phyloP scores from a whole-genome alignment of 192 early-diverging fungal species.

The Podila clonocystis region DNA sequence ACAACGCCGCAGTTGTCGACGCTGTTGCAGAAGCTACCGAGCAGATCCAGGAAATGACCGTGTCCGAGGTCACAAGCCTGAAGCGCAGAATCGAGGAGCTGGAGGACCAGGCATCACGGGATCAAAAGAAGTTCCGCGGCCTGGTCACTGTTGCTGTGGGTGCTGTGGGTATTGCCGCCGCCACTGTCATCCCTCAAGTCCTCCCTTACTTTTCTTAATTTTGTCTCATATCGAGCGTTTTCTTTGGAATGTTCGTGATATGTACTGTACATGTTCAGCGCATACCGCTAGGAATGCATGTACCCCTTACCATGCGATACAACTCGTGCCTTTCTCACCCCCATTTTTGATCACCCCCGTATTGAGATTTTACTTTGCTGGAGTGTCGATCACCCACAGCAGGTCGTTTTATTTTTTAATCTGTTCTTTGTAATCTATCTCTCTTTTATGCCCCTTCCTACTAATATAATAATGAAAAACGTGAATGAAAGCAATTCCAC shows the following conservation, averaged over 20 bases:
- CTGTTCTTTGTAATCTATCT: too few relatives aligned
- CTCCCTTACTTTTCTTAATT: slow-evolving; percentile 43
- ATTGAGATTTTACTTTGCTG: too few relatives aligned
- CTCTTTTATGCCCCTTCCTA: too few relatives aligned
- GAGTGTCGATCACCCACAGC: too few relatives aligned
- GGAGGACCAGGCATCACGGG: slow-evolving; percentile 37
- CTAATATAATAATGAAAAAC: too few relatives aligned
- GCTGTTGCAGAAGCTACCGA: slow-evolving; percentile 15
- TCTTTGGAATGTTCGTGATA: slow-evolving; percentile 1
- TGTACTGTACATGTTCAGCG: slow-evolving; percentile 1
- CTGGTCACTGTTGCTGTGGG: slow-evolving; percentile 42
- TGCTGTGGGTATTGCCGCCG: slow-evolving; percentile 23
- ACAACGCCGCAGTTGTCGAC: background rate
- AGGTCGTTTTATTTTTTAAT: too few relatives aligned
- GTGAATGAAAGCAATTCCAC: too few relatives aligned
- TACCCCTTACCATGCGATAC: background rate
- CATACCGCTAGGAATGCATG: background rate
- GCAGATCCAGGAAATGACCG: slow-evolving; percentile 22
- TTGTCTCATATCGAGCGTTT: background rate
- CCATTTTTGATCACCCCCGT: background rate
- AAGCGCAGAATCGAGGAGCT: slow-evolving; percentile 49
- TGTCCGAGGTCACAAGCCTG: slow-evolving; percentile 24
- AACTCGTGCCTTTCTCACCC: background rate
- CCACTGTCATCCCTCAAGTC: slow-evolving; percentile 45
- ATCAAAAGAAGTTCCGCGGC: slow-evolving; percentile 45